Evolutionary conservation across 345 rosid species (phyloP).

Genomic region (Anastatica hierochuntica): DNA sequence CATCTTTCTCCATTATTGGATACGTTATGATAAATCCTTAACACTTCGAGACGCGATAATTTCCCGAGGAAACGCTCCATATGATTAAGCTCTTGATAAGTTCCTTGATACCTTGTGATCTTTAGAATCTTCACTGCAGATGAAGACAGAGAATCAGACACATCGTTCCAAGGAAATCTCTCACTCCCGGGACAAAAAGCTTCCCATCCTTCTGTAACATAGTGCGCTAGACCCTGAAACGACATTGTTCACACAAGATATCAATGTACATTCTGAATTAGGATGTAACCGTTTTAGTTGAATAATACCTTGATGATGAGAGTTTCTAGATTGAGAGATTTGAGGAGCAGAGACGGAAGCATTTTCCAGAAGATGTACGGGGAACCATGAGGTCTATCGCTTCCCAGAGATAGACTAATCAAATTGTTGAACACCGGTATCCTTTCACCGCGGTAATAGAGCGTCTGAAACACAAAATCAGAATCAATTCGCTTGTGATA

Average conservation of each 20-base stretch:
- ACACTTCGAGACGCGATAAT: conserved; percentile 3
- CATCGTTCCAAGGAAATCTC: not conserved
- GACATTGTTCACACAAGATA: too few species aligned
- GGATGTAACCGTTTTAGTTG: too few species aligned
- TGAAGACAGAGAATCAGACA: conserved; percentile 9
- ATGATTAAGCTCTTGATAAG: not conserved
- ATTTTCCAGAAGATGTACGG: conserved; percentile 15
- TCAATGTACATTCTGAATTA: not conserved
- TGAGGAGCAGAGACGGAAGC: conserved; percentile 9
- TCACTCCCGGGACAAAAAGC: too few species aligned
- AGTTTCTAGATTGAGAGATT: conserved; percentile 12
- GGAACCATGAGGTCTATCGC: conserved; percentile 16
- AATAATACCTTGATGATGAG: conserved; percentile 21
- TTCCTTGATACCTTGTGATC: conserved; percentile 16
- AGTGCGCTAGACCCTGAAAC: conserved; percentile 16
- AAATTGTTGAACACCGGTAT: conserved; percentile 15
- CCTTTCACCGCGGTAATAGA: conserved; percentile 18
- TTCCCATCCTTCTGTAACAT: conserved; percentile 10
- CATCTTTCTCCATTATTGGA: not conserved
- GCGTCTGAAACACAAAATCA: conserved; percentile 12
- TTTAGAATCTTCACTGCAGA: conserved; percentile 9
- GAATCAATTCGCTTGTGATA: not conserved
- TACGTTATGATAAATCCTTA: not conserved
- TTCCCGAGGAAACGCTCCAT: conserved; percentile 5
- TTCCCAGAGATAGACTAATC: conserved; percentile 17